These are phyloP conservation scores for Mrakia gelida DNA, from an alignment of 768 basidiomycete species.

Conservation along the genomic window DNA sequence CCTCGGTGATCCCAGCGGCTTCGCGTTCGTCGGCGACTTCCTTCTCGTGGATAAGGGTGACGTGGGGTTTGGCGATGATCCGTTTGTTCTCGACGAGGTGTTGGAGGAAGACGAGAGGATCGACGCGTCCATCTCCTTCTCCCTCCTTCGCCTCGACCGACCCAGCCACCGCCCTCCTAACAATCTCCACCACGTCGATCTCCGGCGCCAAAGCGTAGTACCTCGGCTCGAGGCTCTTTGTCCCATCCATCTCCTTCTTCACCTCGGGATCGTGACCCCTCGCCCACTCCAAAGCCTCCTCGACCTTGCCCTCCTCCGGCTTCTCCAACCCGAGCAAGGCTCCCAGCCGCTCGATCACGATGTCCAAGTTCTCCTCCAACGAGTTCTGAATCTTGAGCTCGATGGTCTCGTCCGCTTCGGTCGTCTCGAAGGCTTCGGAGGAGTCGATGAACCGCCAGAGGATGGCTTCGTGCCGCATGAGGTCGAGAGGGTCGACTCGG, in stretches of 20 bases:
- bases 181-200: conserved; percentile 55
- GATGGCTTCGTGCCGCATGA: conserved; percentile 66
- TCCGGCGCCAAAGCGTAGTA: conserved; percentile 80
- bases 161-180: conserved; percentile 45
- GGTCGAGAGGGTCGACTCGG: conserved; percentile 52
- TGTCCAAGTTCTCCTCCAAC: conserved; percentile 63
- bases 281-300: conserved; percentile 51
- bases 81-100: conserved; percentile 50
- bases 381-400: conserved; percentile 43
- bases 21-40: conserved; percentile 17
- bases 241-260: conserved; percentile 37
- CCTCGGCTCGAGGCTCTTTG: conserved; percentile 48
- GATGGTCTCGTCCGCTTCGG: conserved; percentile 60
- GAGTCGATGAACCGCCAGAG: conserved; percentile 71
- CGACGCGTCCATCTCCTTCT: not conserved
- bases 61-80: conserved; percentile 64
- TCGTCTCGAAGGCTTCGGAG: conserved; percentile 45
- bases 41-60: conserved; percentile 77
- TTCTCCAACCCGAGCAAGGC: conserved; percentile 52
- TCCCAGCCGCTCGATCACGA: conserved; percentile 61
- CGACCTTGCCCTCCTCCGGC: conserved; percentile 58
- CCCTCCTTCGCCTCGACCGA: not conserved
- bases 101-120: conserved; percentile 49
- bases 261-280: conserved; percentile 48
- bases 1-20: not conserved